A percentile compares a stretch with the other conserved stretches of the same genome.
phyloP scores from a whole-genome alignment of 345 rosid genomes.

The Eucalyptus victrix region DNA sequence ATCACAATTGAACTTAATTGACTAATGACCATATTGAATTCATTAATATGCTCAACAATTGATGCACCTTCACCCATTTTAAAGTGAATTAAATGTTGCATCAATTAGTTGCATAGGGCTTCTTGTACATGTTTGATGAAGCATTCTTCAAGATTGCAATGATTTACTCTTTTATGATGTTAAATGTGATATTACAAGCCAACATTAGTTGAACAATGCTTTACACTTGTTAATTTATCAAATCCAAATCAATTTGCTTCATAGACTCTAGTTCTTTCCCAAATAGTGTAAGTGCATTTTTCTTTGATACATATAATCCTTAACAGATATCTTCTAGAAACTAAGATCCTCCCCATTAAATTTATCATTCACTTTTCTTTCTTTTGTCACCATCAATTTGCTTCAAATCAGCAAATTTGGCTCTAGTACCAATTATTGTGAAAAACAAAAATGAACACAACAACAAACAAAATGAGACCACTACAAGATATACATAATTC shows the following conservation, averaged over 20 bases:
- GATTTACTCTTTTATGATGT: background rate
- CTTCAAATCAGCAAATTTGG: background rate
- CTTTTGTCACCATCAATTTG: background rate
- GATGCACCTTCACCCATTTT: background rate
- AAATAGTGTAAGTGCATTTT: background rate
- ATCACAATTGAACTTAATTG: background rate
- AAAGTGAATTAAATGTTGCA: background rate
- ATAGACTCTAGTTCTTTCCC: background rate
- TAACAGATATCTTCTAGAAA: background rate
- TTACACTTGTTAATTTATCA: background rate
- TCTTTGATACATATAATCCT: background rate
- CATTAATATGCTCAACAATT: background rate
- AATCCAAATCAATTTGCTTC: background rate
- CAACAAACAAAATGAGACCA: background rate
- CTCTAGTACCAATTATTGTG: background rate
- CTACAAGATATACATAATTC: background rate
- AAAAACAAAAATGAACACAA: background rate
- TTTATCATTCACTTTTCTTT: background rate
- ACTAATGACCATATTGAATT: background rate
- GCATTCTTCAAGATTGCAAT: background rate
- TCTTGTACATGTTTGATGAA: background rate
- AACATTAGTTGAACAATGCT: background rate
- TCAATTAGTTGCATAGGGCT: background rate
- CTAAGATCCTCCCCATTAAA: background rate
- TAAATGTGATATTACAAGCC: background rate